Base-by-base conservation (phyloP, 306 rosid species). In the Canavalia ensiformis region DNA sequence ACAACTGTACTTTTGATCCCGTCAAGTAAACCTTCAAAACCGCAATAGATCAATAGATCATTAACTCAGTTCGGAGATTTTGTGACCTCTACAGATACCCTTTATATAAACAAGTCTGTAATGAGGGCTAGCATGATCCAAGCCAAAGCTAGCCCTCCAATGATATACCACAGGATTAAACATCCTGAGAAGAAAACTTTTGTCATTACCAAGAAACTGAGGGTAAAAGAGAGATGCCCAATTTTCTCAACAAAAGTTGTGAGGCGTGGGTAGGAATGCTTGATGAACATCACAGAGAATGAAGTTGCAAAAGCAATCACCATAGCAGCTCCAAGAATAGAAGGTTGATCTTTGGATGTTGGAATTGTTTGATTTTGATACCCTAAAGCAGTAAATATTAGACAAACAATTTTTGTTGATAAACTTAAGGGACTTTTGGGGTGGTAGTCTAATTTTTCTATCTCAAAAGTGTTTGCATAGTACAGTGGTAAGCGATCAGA, bases 261-360 rank as follows among this genome's bases (percentile, higher is more conserved):
- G 6, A 74, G 12, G 8, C 29, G 0, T 5, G 63, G 84, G 49
- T 68, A 57, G 28, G 75, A 54, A 59, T 44, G 9, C 30, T 25
- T 80, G 7, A 46, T 29, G 41, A 69, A 75, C 63, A 69, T 25
- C 0, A 11, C 76, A 52, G 70, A 84, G 18, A 75, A 57, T 18
- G 79, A 75, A 44, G 65, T 70, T 60, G 63, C 75, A 76, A 81
- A 70, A 30, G 76, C 85, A 63, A 64, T 10, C 10, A 56, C 75
- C 75, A 81, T 70, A 10, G 52, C 67, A 5, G 66, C 72, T 30
- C 71, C 80, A 55, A 76, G 8, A 13, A 28, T 2, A 2, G 2
- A 2, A 30, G 46, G 46, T 2, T 63, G 72, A 9, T 49, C 2
- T n/a, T 34, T 60, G 49, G 28, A 18, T 9, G 28, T 28, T n/a